These are phyloP conservation scores for Grosmannia serpens DNA, from an alignment of 2,329 filamentous ascomycete species.

Conservation along the genomic window DNA sequence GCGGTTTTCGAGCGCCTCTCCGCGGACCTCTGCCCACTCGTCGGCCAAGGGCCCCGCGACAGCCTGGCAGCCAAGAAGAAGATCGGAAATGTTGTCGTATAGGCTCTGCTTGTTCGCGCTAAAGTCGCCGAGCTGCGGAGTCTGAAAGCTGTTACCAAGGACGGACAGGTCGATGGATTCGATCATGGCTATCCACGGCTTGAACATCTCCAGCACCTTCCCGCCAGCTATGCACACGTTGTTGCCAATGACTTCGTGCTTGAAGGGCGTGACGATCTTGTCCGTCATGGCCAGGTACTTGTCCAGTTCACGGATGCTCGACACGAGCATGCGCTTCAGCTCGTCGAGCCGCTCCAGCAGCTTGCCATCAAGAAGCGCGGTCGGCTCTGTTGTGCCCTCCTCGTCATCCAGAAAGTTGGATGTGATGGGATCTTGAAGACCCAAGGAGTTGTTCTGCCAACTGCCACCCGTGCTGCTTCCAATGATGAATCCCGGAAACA, in stretches of 20 bases:
- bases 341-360: constrained; percentile 78
- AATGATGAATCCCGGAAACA: constrained; percentile 86
- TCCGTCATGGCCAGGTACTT: constrained; percentile 68
- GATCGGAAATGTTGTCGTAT: constrained; percentile 86
- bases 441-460: constrained; percentile 66
- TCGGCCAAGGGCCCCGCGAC: constrained; percentile 87
- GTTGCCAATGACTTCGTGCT: constrained; percentile 72
- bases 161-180: constrained; percentile 85
- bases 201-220: constrained; percentile 78
- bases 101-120: constrained; percentile 82
- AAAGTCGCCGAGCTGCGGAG: constrained; percentile 78
- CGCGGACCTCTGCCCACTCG: constrained; percentile 89
- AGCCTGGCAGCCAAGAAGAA: constrained; percentile 77
- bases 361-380: constrained; percentile 60
- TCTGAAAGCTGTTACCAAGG: constrained; percentile 67
- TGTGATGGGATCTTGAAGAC: constrained; percentile 57
- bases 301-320: constrained; percentile 76
- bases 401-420: constrained; percentile 82
- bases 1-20: constrained; percentile 78
- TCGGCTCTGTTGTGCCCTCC: constrained; percentile 61
- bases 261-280: constrained; percentile 68
- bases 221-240: constrained; percentile 67
- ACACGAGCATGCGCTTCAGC: constrained; percentile 72
- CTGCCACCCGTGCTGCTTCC: constrained; percentile 74
- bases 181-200: constrained; percentile 77